Conservation (phyloP, 176 grass and related monocot genomes). For the Carex myosuroides region DNA sequence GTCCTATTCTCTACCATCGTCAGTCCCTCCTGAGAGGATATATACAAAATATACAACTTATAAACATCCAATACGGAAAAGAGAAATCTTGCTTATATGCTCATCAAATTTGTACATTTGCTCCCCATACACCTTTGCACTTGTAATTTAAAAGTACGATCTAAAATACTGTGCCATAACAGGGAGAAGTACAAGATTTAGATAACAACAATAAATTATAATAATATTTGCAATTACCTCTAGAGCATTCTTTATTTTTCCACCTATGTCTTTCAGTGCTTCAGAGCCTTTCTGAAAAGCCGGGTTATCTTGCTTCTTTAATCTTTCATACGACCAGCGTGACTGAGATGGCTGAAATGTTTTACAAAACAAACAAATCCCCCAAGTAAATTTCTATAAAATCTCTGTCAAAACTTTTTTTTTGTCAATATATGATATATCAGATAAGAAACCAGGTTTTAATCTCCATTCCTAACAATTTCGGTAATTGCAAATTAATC, state of each 20-base stretch:
- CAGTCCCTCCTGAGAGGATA: constrained; percentile 41
- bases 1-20: constrained; percentile 29
- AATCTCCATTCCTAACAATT: background rate
- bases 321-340: constrained; percentile 46
- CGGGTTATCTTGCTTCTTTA: constrained; percentile 47
- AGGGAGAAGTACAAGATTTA: background rate
- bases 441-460: background rate
- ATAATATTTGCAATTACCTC: constrained; percentile 34
- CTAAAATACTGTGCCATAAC: background rate
- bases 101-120: background rate
- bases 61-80: background rate
- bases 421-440: background rate
- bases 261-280: constrained; percentile 62
- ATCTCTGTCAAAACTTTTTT: background rate
- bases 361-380: background rate
- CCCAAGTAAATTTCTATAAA: background rate
- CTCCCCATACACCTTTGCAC: background rate
- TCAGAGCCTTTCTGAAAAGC: constrained; percentile 32
- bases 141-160: background rate
- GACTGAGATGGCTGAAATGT: constrained; percentile 37
- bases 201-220: background rate
- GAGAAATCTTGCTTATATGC: background rate
- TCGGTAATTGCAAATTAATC: background rate
- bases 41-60: background rate
- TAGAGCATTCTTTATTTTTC: constrained; percentile 66